Evolutionary conservation across 345 rosid genomes (phyloP).

Genomic region (Mangifera indica): DNA sequence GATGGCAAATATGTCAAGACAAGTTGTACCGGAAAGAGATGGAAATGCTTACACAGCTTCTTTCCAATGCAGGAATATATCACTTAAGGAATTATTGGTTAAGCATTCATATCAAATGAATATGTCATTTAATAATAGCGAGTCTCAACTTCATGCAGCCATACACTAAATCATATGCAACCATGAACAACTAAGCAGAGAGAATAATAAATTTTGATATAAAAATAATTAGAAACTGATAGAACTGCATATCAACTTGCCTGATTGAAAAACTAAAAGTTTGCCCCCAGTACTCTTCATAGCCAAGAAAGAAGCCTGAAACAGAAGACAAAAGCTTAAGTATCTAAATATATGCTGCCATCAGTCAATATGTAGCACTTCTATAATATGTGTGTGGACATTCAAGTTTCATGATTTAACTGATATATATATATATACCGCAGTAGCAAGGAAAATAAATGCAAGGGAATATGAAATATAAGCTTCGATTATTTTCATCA

Average conservation of each 20-base stretch:
- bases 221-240: conserved; percentile 8
- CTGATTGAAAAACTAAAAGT: conserved; percentile 96
- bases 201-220: not conserved
- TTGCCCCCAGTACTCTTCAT: conserved; percentile 95
- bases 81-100: too few relatives aligned
- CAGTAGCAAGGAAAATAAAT: not conserved
- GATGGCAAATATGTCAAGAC: not conserved
- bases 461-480: not conserved
- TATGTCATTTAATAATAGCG: not conserved
- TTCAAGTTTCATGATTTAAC: not conserved
- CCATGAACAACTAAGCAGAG: not conserved
- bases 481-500: too few relatives aligned
- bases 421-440: not conserved
- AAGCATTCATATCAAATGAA: too few relatives aligned
- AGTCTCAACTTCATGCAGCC: not conserved
- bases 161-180: not conserved
- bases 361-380: not conserved
- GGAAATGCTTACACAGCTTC: not conserved
- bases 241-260: conserved; percentile 31
- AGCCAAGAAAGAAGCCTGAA: conserved; percentile 91
- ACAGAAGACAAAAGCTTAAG: conserved; percentile 6
- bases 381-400: not conserved
- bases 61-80: too few relatives aligned
- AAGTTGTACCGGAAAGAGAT: not conserved
- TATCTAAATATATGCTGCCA: not conserved